Evolutionary conservation across 2,329 filamentous ascomycete genomes (phyloP).

Genomic region (Calonectria naviculata): DNA sequence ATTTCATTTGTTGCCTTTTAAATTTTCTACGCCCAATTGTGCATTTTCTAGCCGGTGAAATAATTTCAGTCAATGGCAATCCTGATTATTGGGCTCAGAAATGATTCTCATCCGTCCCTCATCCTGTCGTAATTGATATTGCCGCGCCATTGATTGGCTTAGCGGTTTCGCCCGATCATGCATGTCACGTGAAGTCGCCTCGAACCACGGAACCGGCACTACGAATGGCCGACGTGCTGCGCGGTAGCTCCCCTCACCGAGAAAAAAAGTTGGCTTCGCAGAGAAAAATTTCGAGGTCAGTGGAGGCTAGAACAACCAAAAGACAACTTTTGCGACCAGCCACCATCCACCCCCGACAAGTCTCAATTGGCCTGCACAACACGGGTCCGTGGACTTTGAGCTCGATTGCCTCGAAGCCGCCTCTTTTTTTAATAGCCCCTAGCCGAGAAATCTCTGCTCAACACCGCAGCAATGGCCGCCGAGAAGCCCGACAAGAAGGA

Average conservation of each 20-base stretch:
- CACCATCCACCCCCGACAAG: conserved; percentile 24
- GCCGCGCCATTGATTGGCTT: conserved; percentile 33
- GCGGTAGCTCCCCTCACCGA: conserved; percentile 40
- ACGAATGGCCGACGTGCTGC: conserved; percentile 43
- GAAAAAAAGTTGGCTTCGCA: conserved; percentile 45
- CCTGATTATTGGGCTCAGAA: conserved; percentile 1
- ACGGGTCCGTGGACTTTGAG: conserved; percentile 17
- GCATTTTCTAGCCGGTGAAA: conserved; percentile 4
- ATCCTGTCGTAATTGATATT: conserved; percentile 39
- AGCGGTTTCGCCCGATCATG: not conserved
- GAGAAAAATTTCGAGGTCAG: conserved; percentile 44
- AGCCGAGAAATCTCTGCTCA: conserved; percentile 20
- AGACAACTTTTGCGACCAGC: conserved; percentile 37
- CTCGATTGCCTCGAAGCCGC: conserved; percentile 18
- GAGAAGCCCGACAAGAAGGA: conserved; percentile 63
- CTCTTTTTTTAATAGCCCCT: conserved; percentile 5
- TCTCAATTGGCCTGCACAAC: conserved; percentile 35
- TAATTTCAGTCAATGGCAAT: conserved; percentile 15
- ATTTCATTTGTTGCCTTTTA: conserved; percentile 34
- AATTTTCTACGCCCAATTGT: not conserved
- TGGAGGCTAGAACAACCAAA: conserved; percentile 39
- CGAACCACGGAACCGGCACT: conserved; percentile 42
- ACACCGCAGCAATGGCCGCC: conserved; percentile 55
- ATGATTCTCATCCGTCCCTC: not conserved
- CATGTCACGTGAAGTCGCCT: conserved; percentile 24